Percentiles rank a stretch among this genome's conserved stretches.
Evolutionary conservation across 1,139 yeast species (phyloP).

Genomic region (Candida tropicalis): DNA sequence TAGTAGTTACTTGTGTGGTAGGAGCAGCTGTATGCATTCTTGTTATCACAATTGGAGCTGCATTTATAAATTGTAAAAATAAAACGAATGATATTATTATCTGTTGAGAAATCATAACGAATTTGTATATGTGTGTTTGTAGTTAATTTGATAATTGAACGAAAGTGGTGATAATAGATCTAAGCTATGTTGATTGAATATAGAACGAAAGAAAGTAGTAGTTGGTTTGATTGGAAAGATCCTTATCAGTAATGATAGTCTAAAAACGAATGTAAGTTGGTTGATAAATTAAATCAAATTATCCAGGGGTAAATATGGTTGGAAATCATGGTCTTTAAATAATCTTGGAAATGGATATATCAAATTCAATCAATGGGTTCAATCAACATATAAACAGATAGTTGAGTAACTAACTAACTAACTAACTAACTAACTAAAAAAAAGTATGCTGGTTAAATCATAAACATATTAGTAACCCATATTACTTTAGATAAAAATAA

Average conservation of each 20-base stretch:
- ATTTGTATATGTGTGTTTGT: conserved; percentile 1
- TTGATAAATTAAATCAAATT: neutral
- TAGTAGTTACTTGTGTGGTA: conserved; percentile 55
- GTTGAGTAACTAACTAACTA: too few species aligned
- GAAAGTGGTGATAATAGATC: neutral
- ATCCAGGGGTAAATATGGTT: neutral
- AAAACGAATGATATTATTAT: conserved; percentile 4
- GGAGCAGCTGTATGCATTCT: conserved; percentile 65
- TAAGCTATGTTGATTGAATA: neutral
- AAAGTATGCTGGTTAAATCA: conserved; percentile 5
- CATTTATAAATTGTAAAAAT: conserved; percentile 25
- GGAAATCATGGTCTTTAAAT: neutral
- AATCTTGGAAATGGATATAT: neutral
- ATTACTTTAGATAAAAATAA: too few species aligned
- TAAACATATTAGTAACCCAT: too few species aligned
- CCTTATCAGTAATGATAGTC: neutral
- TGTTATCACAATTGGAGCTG: conserved; percentile 51
- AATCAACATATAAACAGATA: too few species aligned
- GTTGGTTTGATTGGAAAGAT: conserved; percentile 1
- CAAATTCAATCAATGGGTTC: neutral
- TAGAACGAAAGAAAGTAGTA: conserved; percentile 6
- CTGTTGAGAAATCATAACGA: conserved; percentile 6
- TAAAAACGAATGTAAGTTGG: conserved; percentile 6
- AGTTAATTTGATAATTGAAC: neutral
- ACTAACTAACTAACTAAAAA: too few species aligned